Evolutionary conservation across 495 filamentous ascomycete genomes (phyloP).

Genomic region (Penicillium psychrofluorescens): DNA sequence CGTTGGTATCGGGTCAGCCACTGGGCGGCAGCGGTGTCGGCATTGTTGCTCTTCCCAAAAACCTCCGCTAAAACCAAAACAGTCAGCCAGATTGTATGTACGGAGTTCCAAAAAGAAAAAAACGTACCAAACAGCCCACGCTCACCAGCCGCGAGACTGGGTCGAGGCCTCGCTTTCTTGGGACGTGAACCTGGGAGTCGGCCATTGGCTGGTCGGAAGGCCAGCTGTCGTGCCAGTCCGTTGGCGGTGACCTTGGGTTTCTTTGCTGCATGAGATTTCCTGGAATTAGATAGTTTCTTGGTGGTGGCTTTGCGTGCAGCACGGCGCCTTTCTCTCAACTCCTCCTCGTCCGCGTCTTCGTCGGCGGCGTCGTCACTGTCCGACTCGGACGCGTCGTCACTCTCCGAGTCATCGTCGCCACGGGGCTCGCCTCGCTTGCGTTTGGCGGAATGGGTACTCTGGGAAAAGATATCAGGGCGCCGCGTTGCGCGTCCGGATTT

Average conservation of each 20-base stretch:
- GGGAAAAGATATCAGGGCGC: conserved; percentile 59
- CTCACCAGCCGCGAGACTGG: conserved; percentile 55
- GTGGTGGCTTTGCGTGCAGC: conserved; percentile 35
- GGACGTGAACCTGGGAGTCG: conserved; percentile 30
- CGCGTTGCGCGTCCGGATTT: conserved; percentile 78
- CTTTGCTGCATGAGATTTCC: conserved; percentile 29
- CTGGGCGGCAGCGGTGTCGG: conserved; percentile 69
- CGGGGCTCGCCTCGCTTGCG: conserved; percentile 43
- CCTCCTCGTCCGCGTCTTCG: conserved; percentile 60
- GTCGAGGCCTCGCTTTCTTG: conserved; percentile 50
- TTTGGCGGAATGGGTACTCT: conserved; percentile 38
- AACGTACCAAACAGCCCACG: conserved; percentile 71
- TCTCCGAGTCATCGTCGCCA: conserved; percentile 35
- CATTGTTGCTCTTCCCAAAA: conserved; percentile 61
- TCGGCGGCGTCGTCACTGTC: conserved; percentile 41
- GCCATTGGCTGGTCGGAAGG: conserved; percentile 45
- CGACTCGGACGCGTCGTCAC: conserved; percentile 50
- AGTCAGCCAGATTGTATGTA: conserved; percentile 3
- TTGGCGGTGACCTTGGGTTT: conserved; percentile 54
- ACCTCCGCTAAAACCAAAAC: conserved; percentile 55
- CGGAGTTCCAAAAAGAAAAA: background rate
- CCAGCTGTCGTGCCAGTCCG: conserved; percentile 43
- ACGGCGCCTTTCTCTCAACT: conserved; percentile 50
- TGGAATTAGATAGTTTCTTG: conserved; percentile 56
- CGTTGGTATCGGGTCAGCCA: conserved; percentile 73